A percentile compares a stretch with the other conserved stretches of the same genome.
phyloP scores from a whole-genome alignment of 768 basidiomycete genomes.

The Clitopilus passeckerianus region DNA sequence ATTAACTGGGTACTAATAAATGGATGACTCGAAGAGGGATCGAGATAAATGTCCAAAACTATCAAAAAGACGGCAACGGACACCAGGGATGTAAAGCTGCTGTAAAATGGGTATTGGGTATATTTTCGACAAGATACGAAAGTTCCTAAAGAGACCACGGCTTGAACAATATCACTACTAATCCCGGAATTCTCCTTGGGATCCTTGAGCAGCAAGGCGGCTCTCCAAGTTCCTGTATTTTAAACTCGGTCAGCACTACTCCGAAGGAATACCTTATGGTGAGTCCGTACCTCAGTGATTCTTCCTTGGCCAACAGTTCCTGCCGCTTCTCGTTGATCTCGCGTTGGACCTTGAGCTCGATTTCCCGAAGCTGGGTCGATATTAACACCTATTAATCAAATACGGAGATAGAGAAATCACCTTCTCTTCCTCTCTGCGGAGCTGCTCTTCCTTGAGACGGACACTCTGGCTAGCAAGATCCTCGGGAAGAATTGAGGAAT shows the following conservation, averaged over 20 bases:
- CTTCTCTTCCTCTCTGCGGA: slow-evolving; percentile 96
- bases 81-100: neutral
- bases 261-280: slow-evolving; percentile 1
- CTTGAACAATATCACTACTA: slow-evolving; percentile 22
- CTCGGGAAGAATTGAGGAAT: slow-evolving; percentile 90
- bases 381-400: slow-evolving; percentile 6
- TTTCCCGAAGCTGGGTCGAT: slow-evolving; percentile 74
- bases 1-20: neutral
- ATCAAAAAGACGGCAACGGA: neutral
- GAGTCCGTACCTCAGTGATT: slow-evolving; percentile 69
- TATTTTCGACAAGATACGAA: slow-evolving; percentile 7
- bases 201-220: slow-evolving; percentile 85
- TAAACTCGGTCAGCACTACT: neutral
- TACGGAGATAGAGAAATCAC: slow-evolving; percentile 27
- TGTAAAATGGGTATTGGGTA: slow-evolving; percentile 11
- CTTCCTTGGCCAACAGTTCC: slow-evolving; percentile 94
- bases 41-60: neutral
- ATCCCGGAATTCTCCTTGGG: slow-evolving; percentile 74
- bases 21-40: neutral
- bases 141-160: slow-evolving; percentile 2
- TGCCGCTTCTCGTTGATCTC: slow-evolving; percentile 98
- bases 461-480: slow-evolving; percentile 96
- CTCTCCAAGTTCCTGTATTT: slow-evolving; percentile 76
- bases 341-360: slow-evolving; percentile 95
- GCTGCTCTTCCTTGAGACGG: slow-evolving; percentile 97